Evolutionary conservation across 441 rosid species (phyloP).

Genomic region (Erodium texanum): DNA sequence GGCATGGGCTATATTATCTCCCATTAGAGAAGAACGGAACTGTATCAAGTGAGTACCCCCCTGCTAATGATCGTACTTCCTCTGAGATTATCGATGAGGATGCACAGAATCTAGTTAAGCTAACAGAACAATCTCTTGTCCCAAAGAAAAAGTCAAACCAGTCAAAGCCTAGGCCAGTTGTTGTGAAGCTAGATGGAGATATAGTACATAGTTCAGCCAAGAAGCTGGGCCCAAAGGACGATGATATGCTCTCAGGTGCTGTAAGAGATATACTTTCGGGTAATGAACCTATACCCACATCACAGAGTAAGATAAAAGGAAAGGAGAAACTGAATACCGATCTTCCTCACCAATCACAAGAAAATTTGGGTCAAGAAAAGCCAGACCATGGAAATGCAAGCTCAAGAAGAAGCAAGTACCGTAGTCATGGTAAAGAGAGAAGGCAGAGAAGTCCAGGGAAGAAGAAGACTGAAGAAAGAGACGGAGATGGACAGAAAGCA

Average conservation of each 20-base stretch:
- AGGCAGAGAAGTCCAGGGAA: constrained; percentile 32
- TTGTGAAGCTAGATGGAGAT: constrained; percentile 70
- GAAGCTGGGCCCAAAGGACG: constrained; percentile 32
- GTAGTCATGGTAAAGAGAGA: constrained; percentile 41
- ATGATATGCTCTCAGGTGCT: constrained; percentile 46
- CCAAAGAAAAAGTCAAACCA: constrained; percentile 41
- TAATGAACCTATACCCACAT: constrained; percentile 17
- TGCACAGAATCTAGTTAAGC: constrained; percentile 37
- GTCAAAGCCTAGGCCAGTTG: constrained; percentile 73
- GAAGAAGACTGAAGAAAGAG: constrained; percentile 30
- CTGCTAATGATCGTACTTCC: constrained; percentile 45
- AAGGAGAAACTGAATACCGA: constrained; percentile 35
- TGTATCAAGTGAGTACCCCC: constrained; percentile 45
- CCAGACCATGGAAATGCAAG: constrained; percentile 29
- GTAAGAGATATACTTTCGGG: constrained; percentile 56
- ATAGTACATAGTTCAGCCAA: constrained; percentile 23
- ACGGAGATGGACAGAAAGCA: constrained; percentile 27
- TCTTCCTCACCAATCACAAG: constrained; percentile 24
- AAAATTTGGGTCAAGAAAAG: constrained; percentile 26
- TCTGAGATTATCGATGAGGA: constrained; percentile 28
- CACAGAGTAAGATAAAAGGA: constrained; percentile 34
- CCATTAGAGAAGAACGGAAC: constrained; percentile 39
- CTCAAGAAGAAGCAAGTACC: constrained; percentile 15
- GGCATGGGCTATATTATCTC: constrained; percentile 73
- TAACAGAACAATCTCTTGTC: constrained; percentile 39